Evolutionary conservation across 2,329 filamentous ascomycete species (phyloP).

Genomic region (Trichoderma sp.): DNA sequence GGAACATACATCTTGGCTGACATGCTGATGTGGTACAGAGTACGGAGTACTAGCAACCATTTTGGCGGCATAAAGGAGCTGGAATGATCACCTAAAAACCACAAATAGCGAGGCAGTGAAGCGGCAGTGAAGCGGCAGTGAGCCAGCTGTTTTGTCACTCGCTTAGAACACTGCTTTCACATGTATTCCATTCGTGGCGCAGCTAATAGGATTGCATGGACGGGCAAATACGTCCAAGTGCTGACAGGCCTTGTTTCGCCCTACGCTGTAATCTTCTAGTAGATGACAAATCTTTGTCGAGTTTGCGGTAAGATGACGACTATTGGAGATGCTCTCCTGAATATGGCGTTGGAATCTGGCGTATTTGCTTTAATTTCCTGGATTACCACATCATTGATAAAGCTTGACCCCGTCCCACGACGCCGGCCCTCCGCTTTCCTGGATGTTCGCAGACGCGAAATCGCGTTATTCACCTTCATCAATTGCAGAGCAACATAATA

Average conservation of each 20-base stretch:
- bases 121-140: background rate
- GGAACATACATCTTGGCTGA: background rate
- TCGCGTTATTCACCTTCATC: background rate
- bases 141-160: background rate
- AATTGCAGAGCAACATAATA: background rate
- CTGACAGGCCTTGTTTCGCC: background rate
- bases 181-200: background rate
- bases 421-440: background rate
- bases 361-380: background rate
- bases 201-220: background rate
- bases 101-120: background rate
- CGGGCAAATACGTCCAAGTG: background rate
- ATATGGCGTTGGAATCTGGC: background rate
- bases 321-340: background rate
- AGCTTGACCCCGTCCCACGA: background rate
- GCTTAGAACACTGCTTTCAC: background rate
- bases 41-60: no score
- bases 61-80: no score
- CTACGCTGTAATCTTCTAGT: background rate
- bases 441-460: background rate
- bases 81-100: background rate
- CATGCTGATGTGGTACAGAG: background rate
- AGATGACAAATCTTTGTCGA: constrained; percentile 16
- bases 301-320: background rate
- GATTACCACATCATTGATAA: background rate